These are phyloP conservation scores for Conoideocrella luteorostrata DNA, from an alignment of 2,329 filamentous ascomycete genomes.

Conservation along the genomic window DNA sequence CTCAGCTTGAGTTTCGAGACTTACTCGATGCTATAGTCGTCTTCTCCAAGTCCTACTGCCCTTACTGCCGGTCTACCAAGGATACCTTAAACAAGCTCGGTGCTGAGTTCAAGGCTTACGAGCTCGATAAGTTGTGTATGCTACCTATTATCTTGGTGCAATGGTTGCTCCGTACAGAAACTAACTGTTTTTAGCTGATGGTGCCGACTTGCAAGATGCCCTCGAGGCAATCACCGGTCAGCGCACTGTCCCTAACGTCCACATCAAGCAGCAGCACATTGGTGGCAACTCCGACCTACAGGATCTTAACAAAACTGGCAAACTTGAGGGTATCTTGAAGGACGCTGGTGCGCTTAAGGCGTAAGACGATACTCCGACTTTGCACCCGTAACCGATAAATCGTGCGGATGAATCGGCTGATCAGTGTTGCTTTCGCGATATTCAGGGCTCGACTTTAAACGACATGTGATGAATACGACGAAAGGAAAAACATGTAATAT, in stretches of 20 bases:
- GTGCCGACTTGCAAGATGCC: constrained; percentile 73
- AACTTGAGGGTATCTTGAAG: constrained; percentile 35
- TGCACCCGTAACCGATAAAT: not conserved
- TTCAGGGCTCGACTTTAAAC: constrained; percentile 8
- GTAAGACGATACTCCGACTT: constrained; percentile 23
- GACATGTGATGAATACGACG: not conserved
- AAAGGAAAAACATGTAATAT: not conserved
- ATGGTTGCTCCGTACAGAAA: no score
- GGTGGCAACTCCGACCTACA: constrained; percentile 90
- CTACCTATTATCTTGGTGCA: constrained; percentile 24
- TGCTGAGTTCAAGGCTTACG: constrained; percentile 68
- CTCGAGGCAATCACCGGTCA: constrained; percentile 76
- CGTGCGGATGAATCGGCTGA: constrained; percentile 4
- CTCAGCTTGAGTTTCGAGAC: not conserved
- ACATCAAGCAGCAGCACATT: constrained; percentile 85
- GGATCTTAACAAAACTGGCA: constrained; percentile 41
- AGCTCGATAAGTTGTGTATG: constrained; percentile 72
- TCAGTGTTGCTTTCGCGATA: not conserved
- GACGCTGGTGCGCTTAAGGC: constrained; percentile 36
- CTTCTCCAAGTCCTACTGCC: constrained; percentile 96
- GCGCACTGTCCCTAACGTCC: constrained; percentile 91
- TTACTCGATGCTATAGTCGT: constrained; percentile 51
- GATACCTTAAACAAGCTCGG: constrained; percentile 59
- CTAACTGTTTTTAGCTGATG: constrained; percentile 58
- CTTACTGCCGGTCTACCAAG: constrained; percentile 83